phyloP scores from a whole-genome alignment of 345 rosid species.

The Passiflora organensis region DNA sequence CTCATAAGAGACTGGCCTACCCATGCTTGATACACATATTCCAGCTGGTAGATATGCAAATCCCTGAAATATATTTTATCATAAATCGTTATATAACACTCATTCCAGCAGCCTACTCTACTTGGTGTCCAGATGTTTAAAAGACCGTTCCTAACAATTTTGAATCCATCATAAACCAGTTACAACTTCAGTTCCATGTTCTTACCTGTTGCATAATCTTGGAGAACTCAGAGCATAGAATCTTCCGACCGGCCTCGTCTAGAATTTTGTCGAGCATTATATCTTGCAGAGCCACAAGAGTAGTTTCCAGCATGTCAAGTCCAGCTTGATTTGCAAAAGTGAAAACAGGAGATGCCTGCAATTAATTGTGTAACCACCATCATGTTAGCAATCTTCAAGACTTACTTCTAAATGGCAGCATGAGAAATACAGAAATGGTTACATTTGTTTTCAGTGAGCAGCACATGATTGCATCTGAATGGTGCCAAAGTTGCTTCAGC shows the following conservation, averaged over 20 bases:
- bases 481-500: constrained; percentile 79
- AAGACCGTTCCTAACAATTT: no score
- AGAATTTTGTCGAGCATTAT: constrained; percentile 84
- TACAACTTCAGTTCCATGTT: not conserved
- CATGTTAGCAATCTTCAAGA: not conserved
- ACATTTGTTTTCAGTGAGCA: constrained; percentile 79
- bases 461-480: constrained; percentile 84
- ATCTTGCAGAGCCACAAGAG: constrained; percentile 87
- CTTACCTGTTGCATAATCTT: constrained; percentile 92
- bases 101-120: not conserved
- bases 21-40: constrained; percentile 93
- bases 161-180: no score
- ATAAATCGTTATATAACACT: no score
- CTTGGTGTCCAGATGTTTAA: not conserved
- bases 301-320: constrained; percentile 97
- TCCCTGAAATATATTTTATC: constrained; percentile 47
- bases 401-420: no score
- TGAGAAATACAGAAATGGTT: constrained; percentile 1
- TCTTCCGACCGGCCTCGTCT: constrained; percentile 68
- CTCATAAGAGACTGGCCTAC: constrained; percentile 83
- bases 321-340: constrained; percentile 92
- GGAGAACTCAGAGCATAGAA: constrained; percentile 72
- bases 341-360: constrained; percentile 76
- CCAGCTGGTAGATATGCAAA: constrained; percentile 82
- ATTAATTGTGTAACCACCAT: constrained; percentile 2